Evolutionary conservation across 2,329 filamentous ascomycete species (phyloP).

Genomic region (Didymellaceae sp.): DNA sequence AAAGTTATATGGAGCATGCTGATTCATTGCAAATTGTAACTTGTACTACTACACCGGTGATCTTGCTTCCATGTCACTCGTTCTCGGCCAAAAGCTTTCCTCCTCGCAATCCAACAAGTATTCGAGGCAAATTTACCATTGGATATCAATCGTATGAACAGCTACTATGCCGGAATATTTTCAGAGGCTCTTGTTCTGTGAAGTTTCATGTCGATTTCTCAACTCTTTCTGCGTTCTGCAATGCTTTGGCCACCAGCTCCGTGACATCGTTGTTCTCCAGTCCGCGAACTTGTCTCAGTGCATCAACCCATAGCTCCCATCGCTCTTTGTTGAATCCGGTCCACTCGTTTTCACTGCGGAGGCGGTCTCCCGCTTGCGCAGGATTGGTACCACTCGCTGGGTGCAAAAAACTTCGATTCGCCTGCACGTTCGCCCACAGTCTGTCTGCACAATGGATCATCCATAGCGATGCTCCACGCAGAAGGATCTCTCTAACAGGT

Average conservation of each 20-base stretch:
- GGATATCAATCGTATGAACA: too few species aligned
- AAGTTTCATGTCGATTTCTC: not conserved
- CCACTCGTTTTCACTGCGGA: not conserved
- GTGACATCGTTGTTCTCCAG: not conserved
- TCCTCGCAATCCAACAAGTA: too few species aligned
- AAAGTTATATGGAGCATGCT: too few species aligned
- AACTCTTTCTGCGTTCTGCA: not conserved
- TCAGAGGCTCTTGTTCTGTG: too few species aligned
- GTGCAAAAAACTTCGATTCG: not conserved
- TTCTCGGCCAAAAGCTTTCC: too few species aligned
- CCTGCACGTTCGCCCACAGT: not conserved
- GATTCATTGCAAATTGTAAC: too few species aligned
- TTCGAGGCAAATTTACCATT: too few species aligned
- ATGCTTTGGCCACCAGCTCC: not conserved
- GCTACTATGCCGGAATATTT: too few species aligned
- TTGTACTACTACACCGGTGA: too few species aligned
- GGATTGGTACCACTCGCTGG: conserved; percentile 2
- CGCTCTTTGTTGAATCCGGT: conserved; percentile 3
- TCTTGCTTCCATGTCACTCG: too few species aligned
- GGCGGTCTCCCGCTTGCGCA: not conserved
- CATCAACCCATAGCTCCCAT: not conserved
- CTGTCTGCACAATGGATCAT: conserved; percentile 1
- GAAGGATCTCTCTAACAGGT: not conserved
- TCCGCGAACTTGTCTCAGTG: not conserved
- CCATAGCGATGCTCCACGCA: conserved; percentile 1